phyloP scores from a whole-genome alignment of 306 rosid genomes.

The Inga laurina region DNA sequence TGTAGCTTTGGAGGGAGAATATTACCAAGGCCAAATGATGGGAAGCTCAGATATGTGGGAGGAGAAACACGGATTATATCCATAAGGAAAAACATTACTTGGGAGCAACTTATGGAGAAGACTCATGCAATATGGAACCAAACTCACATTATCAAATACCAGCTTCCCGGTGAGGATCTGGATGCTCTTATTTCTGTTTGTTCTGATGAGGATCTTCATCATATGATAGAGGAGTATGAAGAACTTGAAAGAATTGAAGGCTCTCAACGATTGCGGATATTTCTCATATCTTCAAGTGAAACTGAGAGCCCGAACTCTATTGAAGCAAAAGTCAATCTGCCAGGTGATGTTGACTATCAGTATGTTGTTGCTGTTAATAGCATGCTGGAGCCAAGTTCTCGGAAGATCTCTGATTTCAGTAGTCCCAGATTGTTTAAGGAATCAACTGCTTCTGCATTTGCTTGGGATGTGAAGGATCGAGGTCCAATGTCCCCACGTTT shows the following conservation, averaged over 20 bases:
- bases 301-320: slow-evolving; percentile 58
- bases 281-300: slow-evolving; percentile 79
- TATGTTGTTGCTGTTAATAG: slow-evolving; percentile 84
- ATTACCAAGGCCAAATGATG: slow-evolving; percentile 81
- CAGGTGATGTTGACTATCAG: slow-evolving; percentile 60
- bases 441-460: slow-evolving; percentile 47
- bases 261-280: slow-evolving; percentile 78
- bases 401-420: slow-evolving; percentile 49
- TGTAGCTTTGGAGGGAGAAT: slow-evolving; percentile 97
- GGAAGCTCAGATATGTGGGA: slow-evolving; percentile 83
- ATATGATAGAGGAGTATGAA: slow-evolving; percentile 85
- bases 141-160: slow-evolving; percentile 81
- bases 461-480: slow-evolving; percentile 52
- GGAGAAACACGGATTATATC: slow-evolving; percentile 92
- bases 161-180: slow-evolving; percentile 97
- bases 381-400: slow-evolving; percentile 62
- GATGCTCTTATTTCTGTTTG: slow-evolving; percentile 96
- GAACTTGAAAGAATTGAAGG: slow-evolving; percentile 76
- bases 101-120: slow-evolving; percentile 66
- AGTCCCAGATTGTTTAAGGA: slow-evolving; percentile 60
- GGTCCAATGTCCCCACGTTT: slow-evolving; percentile 48
- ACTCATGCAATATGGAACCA: slow-evolving; percentile 69
- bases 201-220: slow-evolving; percentile 92
- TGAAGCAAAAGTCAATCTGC: slow-evolving; percentile 58
- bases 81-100: slow-evolving; percentile 50